Evolutionary conservation across 345 rosid species (phyloP).

Genomic region (Salix udensis): DNA sequence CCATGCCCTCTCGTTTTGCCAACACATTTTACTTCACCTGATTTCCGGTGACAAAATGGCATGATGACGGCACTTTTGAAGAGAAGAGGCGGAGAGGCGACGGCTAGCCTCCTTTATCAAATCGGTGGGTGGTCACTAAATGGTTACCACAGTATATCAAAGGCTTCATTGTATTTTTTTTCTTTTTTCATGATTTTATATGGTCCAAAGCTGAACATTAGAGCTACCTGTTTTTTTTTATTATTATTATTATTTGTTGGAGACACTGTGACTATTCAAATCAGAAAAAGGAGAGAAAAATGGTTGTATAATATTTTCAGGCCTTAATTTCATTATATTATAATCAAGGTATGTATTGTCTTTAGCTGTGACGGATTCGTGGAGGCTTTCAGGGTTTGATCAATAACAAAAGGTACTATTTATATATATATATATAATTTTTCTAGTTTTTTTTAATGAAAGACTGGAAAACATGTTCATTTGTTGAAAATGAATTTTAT

Average conservation of each 20-base stretch:
- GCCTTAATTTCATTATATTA: background rate
- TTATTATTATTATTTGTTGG: too few relatives aligned
- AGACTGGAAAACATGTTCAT: too few relatives aligned
- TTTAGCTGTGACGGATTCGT: background rate
- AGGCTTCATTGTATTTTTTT: background rate
- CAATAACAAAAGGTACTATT: too few relatives aligned
- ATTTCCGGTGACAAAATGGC: constrained; percentile 47
- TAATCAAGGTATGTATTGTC: background rate
- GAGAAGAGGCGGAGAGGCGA: background rate
- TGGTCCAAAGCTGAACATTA: background rate
- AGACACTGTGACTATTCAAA: background rate
- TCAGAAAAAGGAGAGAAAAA: background rate
- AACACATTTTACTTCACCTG: constrained; percentile 55
- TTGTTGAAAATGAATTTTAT: too few relatives aligned
- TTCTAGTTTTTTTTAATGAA: background rate
- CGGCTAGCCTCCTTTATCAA: background rate
- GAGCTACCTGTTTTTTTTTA: background rate
- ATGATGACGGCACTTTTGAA: background rate
- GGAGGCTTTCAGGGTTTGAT: background rate
- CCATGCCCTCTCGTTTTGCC: constrained; percentile 56
- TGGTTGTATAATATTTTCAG: background rate
- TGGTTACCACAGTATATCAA: background rate
- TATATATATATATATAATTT: background rate
- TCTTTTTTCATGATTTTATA: background rate
- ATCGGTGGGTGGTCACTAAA: background rate